Evolutionary conservation across 257 asterid genomes (phyloP).

Genomic region (Lantana camara): DNA sequence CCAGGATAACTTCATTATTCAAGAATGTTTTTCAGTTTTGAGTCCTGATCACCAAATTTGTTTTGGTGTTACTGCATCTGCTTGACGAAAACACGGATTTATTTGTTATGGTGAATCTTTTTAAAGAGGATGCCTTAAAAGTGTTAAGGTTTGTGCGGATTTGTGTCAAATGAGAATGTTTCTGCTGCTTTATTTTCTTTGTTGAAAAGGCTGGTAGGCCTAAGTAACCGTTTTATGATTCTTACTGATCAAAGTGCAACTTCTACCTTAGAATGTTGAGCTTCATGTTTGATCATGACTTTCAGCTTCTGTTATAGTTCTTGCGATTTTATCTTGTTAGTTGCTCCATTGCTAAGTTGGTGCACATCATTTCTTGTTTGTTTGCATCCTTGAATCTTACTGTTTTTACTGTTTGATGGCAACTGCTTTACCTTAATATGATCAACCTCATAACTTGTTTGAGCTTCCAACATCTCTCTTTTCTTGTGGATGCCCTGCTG

Average conservation of each 20-base stretch:
- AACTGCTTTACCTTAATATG: neutral
- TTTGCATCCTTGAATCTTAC: neutral
- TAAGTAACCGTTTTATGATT: neutral
- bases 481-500: constrained; percentile 1
- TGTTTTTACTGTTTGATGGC: neutral
- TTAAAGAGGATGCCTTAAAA: neutral
- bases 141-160: constrained; percentile 23
- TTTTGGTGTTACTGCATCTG: constrained; percentile 10
- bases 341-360: neutral
- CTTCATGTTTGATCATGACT: constrained; percentile 1
- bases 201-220: no score
- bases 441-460: neutral
- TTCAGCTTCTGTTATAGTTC: neutral
- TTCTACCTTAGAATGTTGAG: neutral
- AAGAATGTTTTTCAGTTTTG: neutral
- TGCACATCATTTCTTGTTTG: neutral
- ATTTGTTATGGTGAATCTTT: constrained; percentile 4
- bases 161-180: constrained; percentile 12
- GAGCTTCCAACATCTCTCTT: no score
- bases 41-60: no score
- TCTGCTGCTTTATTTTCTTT: no score
- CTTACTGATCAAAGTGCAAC: no score
- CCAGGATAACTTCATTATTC: neutral
- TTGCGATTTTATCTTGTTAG: constrained; percentile 7
- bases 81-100: neutral